Base-by-base conservation (phyloP, 2,329 filamentous ascomycete genomes). In the Mycosphaerella sp. region DNA sequence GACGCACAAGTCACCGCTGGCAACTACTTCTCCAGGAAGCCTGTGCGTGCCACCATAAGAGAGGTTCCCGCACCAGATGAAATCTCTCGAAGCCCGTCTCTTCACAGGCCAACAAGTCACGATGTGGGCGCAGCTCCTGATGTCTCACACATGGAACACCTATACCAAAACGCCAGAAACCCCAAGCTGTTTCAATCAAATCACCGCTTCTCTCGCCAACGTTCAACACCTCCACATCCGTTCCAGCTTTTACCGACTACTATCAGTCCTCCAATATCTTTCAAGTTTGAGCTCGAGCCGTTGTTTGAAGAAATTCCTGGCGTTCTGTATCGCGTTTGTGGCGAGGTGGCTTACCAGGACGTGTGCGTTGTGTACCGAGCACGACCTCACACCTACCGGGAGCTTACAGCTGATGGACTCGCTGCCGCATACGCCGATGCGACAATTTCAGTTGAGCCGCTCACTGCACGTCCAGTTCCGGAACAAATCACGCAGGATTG, bases 221-320 rank as follows among this genome's bases (percentile, higher is more conserved):
- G 35, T 10, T 21, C 36, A 17, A 27, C 21, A 13, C 44, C 18
- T 17, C 21, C n/a, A 10, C 13, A 48, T 14, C 39, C 39, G 13
- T 28, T 40, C 4, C 25, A 36, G 35, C 32, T 52, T 14, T 36
- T 42, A 14, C 44, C 49, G n/a, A 52, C 49, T 32, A 13, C 16
- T 35, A 30, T 52, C 6, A 17, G 36, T 8, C 39, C 34, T 8
- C 30, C 49, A 14, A 32, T 14, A 21, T 52, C 44, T 10, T 52
- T 52, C 25, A 39, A 43, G 17, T 52, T 44, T 32, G 43, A 42
- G 7, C 44, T 52, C 21, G 27, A 36, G 21, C 16, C 41, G n/a
- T 28, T 47, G 4, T 21, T 30, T 7, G 40, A 28, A 21, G 8
- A 18, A 14, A 21, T 3, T 13, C 32, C 25, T 28, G 35, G 13